Conservation (phyloP, 495 filamentous ascomycete genomes). For the Aspergillus homomorphus region DNA sequence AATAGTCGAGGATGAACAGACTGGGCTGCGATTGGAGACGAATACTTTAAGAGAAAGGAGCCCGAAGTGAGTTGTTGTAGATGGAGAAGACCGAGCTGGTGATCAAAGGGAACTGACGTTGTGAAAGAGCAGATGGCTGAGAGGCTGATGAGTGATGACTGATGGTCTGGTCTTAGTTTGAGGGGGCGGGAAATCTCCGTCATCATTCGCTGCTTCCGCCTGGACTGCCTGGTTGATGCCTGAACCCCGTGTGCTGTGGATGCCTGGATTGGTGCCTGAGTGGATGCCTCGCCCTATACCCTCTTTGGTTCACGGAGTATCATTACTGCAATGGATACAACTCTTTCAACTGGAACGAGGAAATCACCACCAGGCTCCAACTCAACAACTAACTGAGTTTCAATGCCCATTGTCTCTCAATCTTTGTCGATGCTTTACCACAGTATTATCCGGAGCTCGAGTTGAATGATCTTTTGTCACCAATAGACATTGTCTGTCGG, state of each 20-base stretch:
- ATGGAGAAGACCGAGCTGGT: background rate
- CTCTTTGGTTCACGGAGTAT: background rate
- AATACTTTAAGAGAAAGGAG: background rate
- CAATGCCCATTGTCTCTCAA: too few species aligned
- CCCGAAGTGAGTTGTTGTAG: background rate
- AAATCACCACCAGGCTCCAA: too few species aligned
- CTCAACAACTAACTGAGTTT: too few species aligned
- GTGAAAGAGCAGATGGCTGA: background rate
- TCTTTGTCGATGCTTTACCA: too few species aligned
- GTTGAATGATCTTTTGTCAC: too few species aligned
- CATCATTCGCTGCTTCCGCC: conserved; percentile 1
- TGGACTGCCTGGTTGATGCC: conserved; percentile 8
- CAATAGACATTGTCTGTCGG: too few species aligned
- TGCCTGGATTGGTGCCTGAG: background rate
- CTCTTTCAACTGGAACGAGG: too few species aligned
- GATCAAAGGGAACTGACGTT: background rate
- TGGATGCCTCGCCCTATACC: background rate
- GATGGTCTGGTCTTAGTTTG: background rate
- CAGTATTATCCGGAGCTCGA: too few species aligned
- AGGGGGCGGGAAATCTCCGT: conserved; percentile 2
- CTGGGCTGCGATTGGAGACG: background rate
- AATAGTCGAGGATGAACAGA: background rate
- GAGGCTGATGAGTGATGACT: conserved; percentile 8
- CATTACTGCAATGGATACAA: too few species aligned
- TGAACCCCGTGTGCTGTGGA: background rate